These are phyloP conservation scores for Euptelea pleiosperma DNA, from an alignment of 164 flowering plant species.

Conservation along the genomic window DNA sequence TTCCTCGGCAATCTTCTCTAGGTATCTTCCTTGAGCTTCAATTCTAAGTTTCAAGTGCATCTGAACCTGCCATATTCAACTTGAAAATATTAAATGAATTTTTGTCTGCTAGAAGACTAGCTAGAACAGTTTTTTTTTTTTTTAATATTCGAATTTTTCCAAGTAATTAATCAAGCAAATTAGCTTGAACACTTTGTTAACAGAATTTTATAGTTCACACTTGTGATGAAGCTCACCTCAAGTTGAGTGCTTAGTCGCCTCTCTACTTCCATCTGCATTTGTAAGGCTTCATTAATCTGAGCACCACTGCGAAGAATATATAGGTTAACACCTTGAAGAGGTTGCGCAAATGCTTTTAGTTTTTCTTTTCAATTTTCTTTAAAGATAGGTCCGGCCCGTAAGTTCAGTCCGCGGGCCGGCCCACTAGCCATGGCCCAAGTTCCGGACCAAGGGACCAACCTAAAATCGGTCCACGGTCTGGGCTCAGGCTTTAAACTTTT, in stretches of 20 bases:
- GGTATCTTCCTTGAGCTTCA: constrained; percentile 62
- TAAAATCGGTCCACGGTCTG: too few species aligned
- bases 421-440: too few species aligned
- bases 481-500: too few species aligned
- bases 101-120: background rate
- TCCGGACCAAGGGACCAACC: too few species aligned
- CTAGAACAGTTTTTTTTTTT: background rate
- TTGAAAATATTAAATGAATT: background rate
- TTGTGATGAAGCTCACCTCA: constrained; percentile 33
- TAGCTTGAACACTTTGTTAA: background rate
- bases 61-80: constrained; percentile 36
- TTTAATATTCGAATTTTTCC: background rate
- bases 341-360: too few species aligned
- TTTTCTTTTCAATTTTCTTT: too few species aligned
- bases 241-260: constrained; percentile 34
- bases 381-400: too few species aligned
- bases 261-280: constrained; percentile 43
- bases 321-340: background rate
- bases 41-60: constrained; percentile 44
- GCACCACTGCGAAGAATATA: constrained; percentile 36
- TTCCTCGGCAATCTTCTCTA: constrained; percentile 41
- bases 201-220: background rate
- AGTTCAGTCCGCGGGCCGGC: too few species aligned
- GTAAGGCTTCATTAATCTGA: constrained; percentile 58
- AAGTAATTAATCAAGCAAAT: background rate